Evolutionary conservation across 2,329 filamentous ascomycete species (phyloP), one percentile per base, ranked within the genome.

Genomic region (Massarina eburnea): DNA sequence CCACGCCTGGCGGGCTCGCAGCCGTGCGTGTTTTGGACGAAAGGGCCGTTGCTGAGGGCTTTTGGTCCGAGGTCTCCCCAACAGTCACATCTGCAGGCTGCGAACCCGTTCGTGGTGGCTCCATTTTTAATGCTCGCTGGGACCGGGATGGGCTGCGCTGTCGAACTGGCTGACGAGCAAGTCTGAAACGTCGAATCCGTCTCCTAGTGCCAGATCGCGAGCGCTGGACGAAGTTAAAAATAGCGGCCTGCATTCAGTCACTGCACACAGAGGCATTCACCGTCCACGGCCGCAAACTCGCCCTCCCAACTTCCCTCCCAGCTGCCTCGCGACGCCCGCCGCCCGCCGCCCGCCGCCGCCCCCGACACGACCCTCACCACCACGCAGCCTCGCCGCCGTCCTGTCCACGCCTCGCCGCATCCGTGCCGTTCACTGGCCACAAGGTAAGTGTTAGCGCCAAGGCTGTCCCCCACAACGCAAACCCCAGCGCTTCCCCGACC

Each of bases 391-490:
- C 20, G 36, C 24, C 41, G 27, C 27, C 34, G 27, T 51, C 39
- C 40, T 44, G 46, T 46, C 29, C 39, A 50, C 36, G 41, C 45
- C 29, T 39, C n/a, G n/a, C 49, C 43, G 21, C 46, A 45, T 51
- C 51, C 19, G 52, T 46, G 39, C 52, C 58, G 37, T 61, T 62
- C 59, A 67, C 66, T 67, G 67, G n/a, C n/a, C n/a, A n/a, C n/a
- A n/a, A n/a, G 64, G 58, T 58, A 62, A 63, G 64, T 64, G 44
- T 68, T 64, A 66, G 64, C 66, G 66, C 66, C 66, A 61, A 59
- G 45, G 51, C 53, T 53, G 48, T 48, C 52, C 54, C 55, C 58
- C 59, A 55, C 58, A 55, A 51, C 53, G 22, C 20, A 15, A 15
- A 24, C 22, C 24, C 15, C 15, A 64, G 58, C 64, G 62, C 65